These are phyloP conservation scores for Termitomyces sp. DNA, from an alignment of 768 basidiomycete genomes.

Conservation along the genomic window DNA sequence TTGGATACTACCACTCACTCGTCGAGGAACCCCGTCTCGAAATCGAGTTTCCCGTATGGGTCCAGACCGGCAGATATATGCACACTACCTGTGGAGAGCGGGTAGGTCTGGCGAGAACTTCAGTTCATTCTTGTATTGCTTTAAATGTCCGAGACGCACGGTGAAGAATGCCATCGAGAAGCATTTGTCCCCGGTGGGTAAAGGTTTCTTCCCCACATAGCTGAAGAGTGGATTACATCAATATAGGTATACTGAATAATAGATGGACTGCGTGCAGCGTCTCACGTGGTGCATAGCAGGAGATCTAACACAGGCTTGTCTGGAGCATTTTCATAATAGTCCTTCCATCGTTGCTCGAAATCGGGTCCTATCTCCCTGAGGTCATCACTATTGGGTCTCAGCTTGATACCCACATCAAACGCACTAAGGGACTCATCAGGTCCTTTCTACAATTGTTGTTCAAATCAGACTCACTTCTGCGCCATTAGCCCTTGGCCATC, in stretches of 20 bases:
- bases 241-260: too few relatives aligned
- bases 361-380: constrained; percentile 42
- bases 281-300: constrained; percentile 35
- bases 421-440: constrained; percentile 25
- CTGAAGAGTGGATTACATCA: constrained; percentile 5
- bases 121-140: neutral
- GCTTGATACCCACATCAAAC: constrained; percentile 28
- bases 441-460: neutral
- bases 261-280: neutral
- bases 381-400: constrained; percentile 28
- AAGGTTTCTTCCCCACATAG: constrained; percentile 11
- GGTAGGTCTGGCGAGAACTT: constrained; percentile 31
- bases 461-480: constrained; percentile 36
- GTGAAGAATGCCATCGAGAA: constrained; percentile 14
- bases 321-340: constrained; percentile 42
- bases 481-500: constrained; percentile 31
- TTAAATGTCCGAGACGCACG: constrained; percentile 18
- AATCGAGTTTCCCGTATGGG: constrained; percentile 33
- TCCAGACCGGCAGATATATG: constrained; percentile 41
- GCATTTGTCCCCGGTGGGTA: constrained; percentile 17
- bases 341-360: constrained; percentile 44
- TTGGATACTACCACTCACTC: constrained; percentile 27
- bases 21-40: constrained; percentile 39
- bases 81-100: constrained; percentile 39
- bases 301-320: constrained; percentile 52